A percentile compares a stretch with the other conserved stretches of the same genome.
Conservation (phyloP, 108 stramenopile species). For the Skeletonema costatum region DNA sequence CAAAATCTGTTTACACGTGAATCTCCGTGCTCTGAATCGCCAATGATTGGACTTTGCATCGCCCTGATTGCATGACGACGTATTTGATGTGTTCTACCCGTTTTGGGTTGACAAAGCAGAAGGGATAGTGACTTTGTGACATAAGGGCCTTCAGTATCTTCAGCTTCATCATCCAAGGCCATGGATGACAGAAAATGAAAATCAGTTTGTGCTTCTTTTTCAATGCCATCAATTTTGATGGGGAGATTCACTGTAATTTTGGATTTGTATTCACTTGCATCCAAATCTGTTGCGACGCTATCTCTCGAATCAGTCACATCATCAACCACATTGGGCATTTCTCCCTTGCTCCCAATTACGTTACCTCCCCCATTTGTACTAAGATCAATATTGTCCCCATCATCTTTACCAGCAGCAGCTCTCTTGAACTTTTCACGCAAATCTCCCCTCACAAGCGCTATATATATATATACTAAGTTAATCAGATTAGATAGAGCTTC, state of each 20-base stretch:
- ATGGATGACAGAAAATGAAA: conserved; percentile 52
- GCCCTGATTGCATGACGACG: conserved; percentile 48
- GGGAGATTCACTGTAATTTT: conserved; percentile 40
- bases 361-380: conserved; percentile 1
- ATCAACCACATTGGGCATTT: not conserved
- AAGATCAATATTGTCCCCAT: conserved; percentile 2
- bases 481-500: too few relatives aligned
- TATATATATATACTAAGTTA: too few relatives aligned
- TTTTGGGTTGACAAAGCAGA: conserved; percentile 51
- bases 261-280: conserved; percentile 10
- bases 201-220: conserved; percentile 50
- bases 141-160: conserved; percentile 10
- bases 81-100: conserved; percentile 64
- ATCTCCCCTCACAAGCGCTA: conserved; percentile 72
- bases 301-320: not conserved
- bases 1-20: conserved; percentile 71
- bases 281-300: not conserved
- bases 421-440: conserved; percentile 36
- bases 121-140: conserved; percentile 40
- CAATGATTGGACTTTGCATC: conserved; percentile 54
- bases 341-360: not conserved
- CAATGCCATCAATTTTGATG: conserved; percentile 28
- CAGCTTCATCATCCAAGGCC: not conserved
- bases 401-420: not conserved
- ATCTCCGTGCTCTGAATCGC: conserved; percentile 79